Conservation (phyloP, 306 rosid species). For the Fragaria iinumae region DNA sequence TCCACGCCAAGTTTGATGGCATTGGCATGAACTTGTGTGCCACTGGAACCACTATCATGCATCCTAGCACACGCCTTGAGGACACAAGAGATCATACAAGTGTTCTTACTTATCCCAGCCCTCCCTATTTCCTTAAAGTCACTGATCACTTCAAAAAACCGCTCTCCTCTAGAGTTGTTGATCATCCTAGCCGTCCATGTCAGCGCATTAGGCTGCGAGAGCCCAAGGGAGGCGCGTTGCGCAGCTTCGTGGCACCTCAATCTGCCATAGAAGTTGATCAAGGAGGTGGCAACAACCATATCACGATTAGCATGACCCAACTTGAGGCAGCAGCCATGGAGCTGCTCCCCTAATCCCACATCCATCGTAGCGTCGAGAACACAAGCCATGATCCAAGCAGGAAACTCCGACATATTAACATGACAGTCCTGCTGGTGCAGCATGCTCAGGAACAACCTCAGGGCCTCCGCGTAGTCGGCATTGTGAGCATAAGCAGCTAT, state of each 20-base stretch:
- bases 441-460: background rate
- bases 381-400: constrained; percentile 5
- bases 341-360: background rate
- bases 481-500: background rate
- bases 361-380: background rate
- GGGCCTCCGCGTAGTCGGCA: background rate
- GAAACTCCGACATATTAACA: background rate
- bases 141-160: background rate
- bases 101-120: background rate
- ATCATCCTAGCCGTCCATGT: background rate
- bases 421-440: background rate
- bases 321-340: constrained; percentile 2
- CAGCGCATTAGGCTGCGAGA: background rate
- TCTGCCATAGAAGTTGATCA: background rate
- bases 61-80: constrained; percentile 5
- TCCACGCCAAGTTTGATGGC: background rate
- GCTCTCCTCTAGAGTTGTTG: background rate
- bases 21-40: constrained; percentile 6
- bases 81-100: background rate
- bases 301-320: background rate
- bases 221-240: background rate
- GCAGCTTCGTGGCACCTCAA: background rate
- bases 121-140: background rate
- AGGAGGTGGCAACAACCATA: background rate
- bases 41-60: background rate